These are phyloP conservation scores for Sarcomyxa edulis DNA, from an alignment of 768 basidiomycete species.

Conservation along the genomic window DNA sequence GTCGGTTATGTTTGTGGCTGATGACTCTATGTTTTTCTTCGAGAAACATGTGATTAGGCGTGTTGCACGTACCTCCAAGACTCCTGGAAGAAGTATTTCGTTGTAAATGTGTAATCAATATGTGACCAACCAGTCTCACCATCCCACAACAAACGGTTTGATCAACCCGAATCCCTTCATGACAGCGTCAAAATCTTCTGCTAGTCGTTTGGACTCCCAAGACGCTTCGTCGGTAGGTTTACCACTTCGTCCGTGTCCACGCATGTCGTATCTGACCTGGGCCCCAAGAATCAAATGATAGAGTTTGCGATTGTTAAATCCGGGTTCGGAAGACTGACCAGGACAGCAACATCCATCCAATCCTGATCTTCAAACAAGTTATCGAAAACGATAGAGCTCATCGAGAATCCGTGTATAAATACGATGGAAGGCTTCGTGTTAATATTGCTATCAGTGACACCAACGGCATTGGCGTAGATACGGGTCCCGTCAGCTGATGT, in stretches of 20 bases:
- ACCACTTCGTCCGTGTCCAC: constrained; percentile 13
- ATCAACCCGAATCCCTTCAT: constrained; percentile 20
- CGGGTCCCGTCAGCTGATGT: constrained; percentile 27
- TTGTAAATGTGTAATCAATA: too few species aligned
- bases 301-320: too few species aligned
- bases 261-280: constrained; percentile 12
- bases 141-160: constrained; percentile 27
- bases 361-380: constrained; percentile 23
- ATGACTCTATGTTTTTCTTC: too few species aligned
- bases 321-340: too few species aligned
- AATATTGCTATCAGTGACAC: too few species aligned
- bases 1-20: too few species aligned
- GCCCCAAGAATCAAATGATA: constrained; percentile 1
- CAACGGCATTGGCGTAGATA: constrained; percentile 29
- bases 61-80: too few species aligned
- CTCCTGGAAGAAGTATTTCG: too few species aligned
- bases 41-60: too few species aligned
- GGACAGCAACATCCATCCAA: constrained; percentile 17
- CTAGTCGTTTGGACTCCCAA: constrained; percentile 10
- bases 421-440: constrained; percentile 25
- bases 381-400: constrained; percentile 24
- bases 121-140: constrained; percentile 16
- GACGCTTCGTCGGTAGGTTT: constrained; percentile 8
- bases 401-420: constrained; percentile 29
- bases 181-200: constrained; percentile 14